Evolutionary conservation across 1,284 basidiomycete species (phyloP).

Genomic region (Wallemia ichthyophaga): DNA sequence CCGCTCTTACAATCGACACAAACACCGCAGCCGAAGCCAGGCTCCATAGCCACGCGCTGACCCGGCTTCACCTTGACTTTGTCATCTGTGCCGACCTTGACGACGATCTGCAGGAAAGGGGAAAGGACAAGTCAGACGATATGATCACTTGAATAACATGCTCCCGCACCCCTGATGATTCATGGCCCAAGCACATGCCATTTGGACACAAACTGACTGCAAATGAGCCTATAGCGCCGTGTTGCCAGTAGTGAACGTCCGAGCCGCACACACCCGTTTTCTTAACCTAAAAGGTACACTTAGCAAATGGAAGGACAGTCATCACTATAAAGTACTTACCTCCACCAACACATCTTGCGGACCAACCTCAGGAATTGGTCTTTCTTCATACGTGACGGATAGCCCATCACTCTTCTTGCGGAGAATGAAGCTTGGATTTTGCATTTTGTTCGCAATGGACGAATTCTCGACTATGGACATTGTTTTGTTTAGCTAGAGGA

Average conservation of each 20-base stretch:
- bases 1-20: neutral
- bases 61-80: neutral
- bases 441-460: neutral
- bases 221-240: neutral
- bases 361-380: neutral
- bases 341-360: neutral
- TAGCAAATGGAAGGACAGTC: neutral
- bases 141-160: too few relatives aligned
- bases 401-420: neutral
- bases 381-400: neutral
- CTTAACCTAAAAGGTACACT: neutral
- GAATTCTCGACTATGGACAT: neutral
- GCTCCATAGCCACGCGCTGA: neutral
- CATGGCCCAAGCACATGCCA: neutral
- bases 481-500: too few relatives aligned
- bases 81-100: neutral
- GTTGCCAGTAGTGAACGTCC: neutral
- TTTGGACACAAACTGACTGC: neutral
- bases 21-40: neutral
- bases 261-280: neutral
- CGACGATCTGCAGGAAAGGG: neutral
- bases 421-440: neutral
- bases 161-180: neutral
- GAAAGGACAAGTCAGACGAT: too few relatives aligned
- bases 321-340: neutral